phyloP scores from a whole-genome alignment of 1,284 basidiomycete species.

The Gomphus sp. region DNA sequence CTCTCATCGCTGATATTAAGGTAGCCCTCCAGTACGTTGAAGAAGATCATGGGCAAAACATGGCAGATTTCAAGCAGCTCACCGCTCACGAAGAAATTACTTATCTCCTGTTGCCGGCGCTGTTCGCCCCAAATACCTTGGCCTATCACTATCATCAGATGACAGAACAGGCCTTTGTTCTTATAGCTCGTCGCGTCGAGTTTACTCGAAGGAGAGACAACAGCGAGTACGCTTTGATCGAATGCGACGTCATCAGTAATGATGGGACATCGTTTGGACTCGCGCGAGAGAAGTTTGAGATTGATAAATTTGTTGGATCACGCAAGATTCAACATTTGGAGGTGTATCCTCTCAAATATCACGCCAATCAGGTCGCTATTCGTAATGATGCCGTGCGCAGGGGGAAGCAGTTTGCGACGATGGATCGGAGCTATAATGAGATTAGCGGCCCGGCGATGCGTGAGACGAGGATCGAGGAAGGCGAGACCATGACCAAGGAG shows the following conservation, averaged over 20 bases:
- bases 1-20: constrained; percentile 16
- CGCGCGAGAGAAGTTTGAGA: constrained; percentile 14
- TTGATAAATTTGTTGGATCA: constrained; percentile 17
- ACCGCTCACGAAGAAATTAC: constrained; percentile 16
- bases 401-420: constrained; percentile 15
- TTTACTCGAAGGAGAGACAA: constrained; percentile 6
- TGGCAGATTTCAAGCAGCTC: constrained; percentile 13
- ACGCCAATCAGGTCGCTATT: constrained; percentile 12
- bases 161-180: constrained; percentile 18
- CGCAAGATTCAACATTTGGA: constrained; percentile 17
- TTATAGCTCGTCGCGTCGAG: constrained; percentile 14
- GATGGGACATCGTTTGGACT: constrained; percentile 20
- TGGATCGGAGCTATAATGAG: constrained; percentile 15
- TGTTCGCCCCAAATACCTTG: constrained; percentile 20
- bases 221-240: constrained; percentile 11
- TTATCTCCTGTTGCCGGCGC: constrained; percentile 21
- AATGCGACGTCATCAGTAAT: constrained; percentile 19
- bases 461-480: background rate
- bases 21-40: constrained; percentile 15
- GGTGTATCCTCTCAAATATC: constrained; percentile 18
- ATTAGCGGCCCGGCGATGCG: constrained; percentile 16
- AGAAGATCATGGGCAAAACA: constrained; percentile 12
- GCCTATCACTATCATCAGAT: constrained; percentile 16
- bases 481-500: background rate
- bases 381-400: constrained; percentile 11